Evolutionary conservation across 2,329 filamentous ascomycete species (phyloP).

Genomic region (Fusarium sublunatum): DNA sequence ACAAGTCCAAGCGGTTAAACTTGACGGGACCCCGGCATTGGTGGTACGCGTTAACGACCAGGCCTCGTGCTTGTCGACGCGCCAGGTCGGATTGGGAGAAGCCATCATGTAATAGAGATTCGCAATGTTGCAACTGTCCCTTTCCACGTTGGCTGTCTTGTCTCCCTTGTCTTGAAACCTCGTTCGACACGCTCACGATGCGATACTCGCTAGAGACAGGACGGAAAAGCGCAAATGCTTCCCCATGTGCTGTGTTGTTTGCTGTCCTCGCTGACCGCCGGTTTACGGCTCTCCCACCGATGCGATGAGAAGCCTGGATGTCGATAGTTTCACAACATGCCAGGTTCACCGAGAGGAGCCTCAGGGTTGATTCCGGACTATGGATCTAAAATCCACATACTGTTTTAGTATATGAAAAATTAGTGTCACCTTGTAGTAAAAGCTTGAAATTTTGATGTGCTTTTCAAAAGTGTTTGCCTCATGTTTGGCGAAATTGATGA

Average conservation of each 20-base stretch:
- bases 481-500: no score
- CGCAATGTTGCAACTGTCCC: constrained; percentile 19
- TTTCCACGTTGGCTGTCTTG: not conserved
- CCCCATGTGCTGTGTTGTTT: not conserved
- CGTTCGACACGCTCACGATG: constrained; percentile 17
- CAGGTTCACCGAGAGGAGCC: no score
- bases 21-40: constrained; percentile 26
- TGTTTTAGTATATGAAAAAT: no score
- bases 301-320: not conserved
- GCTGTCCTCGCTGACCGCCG: constrained; percentile 31
- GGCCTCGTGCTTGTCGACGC: constrained; percentile 19
- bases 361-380: no score
- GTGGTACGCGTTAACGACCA: constrained; percentile 11
- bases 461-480: no score
- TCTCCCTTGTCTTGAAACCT: constrained; percentile 10
- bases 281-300: constrained; percentile 9
- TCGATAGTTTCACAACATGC: not conserved
- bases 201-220: constrained; percentile 14
- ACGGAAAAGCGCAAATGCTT: constrained; percentile 13
- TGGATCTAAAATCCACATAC: no score
- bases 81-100: constrained; percentile 34
- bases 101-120: constrained; percentile 40
- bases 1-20: constrained; percentile 26
- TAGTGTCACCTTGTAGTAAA: no score
- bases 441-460: no score